Evolutionary conservation across 306 rosid species (phyloP), one percentile per base, ranked within the genome.

Genomic region (Medicago ruthenica): DNA sequence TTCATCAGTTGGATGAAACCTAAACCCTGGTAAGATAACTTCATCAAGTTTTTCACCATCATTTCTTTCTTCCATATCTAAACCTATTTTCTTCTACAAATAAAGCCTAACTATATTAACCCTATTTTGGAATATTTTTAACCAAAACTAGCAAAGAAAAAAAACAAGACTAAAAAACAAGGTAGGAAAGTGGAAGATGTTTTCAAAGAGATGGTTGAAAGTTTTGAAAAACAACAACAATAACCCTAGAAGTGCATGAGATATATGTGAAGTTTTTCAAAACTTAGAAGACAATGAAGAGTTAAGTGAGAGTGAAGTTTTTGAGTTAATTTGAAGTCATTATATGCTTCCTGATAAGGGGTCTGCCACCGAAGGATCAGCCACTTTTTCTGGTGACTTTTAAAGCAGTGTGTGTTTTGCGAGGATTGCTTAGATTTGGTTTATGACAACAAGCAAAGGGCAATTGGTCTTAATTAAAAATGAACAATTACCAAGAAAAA

Each of bases 1-100:
- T 80, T 95, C 98, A 67, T 95, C 98, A 2, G 98, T 95, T 42
- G 98, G 98, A 70, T 95, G 98, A 83, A 95, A 95, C 41, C 98
- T 85, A 80, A 95, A 95, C 75, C 98, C 98, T 2, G 98, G 98
- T 9, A 95, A 88, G 71, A 94, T 81, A 10, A 95, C 84, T 59
- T 95, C 97, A 47, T 90, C 99, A 54, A 83, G 55, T 75, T 90
- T 90, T 47, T 92, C 93, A 48, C 6, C 72, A 10, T 84, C 88
- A 67, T 59, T 66, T 74, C 59, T 68, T 65, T 80, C 84, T 60
- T 82, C 87, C 81, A 65, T 78, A n/a, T 76, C 67, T 39, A 73
- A 74, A 61, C 59, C 61, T 17, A 73, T 55, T 48, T 67, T 67
- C 50, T 67, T 59, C 62, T 17, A 14, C 13, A 60, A 11, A 54